Conservation (phyloP, 164 flowering plant genomes). For the Nymphaea colorata region DNA sequence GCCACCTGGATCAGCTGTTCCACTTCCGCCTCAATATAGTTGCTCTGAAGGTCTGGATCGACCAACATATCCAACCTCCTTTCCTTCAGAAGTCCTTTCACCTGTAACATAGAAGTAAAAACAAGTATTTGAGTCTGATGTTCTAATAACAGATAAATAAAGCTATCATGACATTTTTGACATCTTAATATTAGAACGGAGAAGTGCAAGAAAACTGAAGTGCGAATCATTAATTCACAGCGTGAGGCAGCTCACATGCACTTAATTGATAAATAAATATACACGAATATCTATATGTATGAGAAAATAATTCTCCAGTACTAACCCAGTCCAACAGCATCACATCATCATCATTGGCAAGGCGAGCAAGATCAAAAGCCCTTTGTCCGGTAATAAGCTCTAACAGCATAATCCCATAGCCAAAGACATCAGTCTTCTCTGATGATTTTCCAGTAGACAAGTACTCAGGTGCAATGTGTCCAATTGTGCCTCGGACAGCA, state of each 20-base stretch:
- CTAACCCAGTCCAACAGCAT: slow-evolving; percentile 93
- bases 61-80: slow-evolving; percentile 76
- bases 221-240: too few relatives aligned
- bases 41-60: slow-evolving; percentile 74
- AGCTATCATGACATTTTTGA: too few relatives aligned
- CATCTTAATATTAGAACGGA: too few relatives aligned
- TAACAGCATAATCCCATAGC: slow-evolving; percentile 92
- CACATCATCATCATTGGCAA: slow-evolving; percentile 94
- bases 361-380: slow-evolving; percentile 92
- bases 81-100: slow-evolving; percentile 84
- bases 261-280: too few relatives aligned
- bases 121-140: background rate
- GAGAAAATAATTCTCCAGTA: background rate
- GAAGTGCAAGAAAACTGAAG: too few relatives aligned
- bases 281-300: too few relatives aligned
- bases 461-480: slow-evolving; percentile 92
- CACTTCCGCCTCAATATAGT: slow-evolving; percentile 68
- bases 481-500: slow-evolving; percentile 93
- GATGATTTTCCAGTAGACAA: slow-evolving; percentile 88
- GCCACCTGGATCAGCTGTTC: slow-evolving; percentile 92
- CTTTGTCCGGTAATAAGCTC: slow-evolving; percentile 92
- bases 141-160: too few relatives aligned
- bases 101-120: slow-evolving; percentile 28
- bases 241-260: too few relatives aligned
- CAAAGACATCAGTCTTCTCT: slow-evolving; percentile 92